Percentiles rank a stretch among this genome's conserved stretches.
These are phyloP conservation scores for Neophaeococcomyces aloes DNA, from an alignment of 2,329 filamentous ascomycete species.

Conservation along the genomic window DNA sequence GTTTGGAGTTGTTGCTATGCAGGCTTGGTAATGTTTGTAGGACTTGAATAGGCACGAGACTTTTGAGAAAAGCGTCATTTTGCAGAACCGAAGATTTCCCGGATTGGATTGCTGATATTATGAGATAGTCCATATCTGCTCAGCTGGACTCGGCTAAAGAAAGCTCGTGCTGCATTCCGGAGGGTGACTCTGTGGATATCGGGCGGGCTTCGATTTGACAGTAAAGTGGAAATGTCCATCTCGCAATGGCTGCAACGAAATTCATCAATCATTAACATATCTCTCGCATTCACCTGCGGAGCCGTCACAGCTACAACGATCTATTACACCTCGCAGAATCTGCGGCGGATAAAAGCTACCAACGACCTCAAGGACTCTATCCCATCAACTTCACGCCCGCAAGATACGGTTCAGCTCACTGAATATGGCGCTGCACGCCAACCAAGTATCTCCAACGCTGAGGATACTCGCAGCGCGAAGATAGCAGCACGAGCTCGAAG, in stretches of 20 bases:
- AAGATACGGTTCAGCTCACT: conserved; percentile 33
- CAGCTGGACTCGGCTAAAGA: no score
- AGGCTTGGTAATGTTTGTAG: no score
- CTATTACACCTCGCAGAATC: conserved; percentile 48
- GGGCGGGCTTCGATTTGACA: not conserved
- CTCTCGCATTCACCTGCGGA: conserved; percentile 32
- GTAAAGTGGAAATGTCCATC: conserved; percentile 9
- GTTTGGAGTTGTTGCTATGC: no score
- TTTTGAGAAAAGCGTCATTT: no score
- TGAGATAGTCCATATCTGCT: no score
- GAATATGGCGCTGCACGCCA: conserved; percentile 34
- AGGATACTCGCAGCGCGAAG: conserved; percentile 49
- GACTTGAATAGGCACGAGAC: no score
- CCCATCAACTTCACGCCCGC: conserved; percentile 15
- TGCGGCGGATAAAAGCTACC: conserved; percentile 44
- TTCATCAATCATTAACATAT: conserved; percentile 14
- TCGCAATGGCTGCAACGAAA: conserved; percentile 17
- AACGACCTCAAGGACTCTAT: conserved; percentile 52
- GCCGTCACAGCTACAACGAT: conserved; percentile 34
- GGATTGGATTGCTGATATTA: no score
- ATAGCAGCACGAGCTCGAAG: conserved; percentile 50
- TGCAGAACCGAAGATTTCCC: no score
- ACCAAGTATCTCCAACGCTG: conserved; percentile 29
- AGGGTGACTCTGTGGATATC: no score
- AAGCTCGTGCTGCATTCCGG: no score